Base-by-base conservation (phyloP, 1,139 yeast species). In the Suhomyces bribrorum region DNA sequence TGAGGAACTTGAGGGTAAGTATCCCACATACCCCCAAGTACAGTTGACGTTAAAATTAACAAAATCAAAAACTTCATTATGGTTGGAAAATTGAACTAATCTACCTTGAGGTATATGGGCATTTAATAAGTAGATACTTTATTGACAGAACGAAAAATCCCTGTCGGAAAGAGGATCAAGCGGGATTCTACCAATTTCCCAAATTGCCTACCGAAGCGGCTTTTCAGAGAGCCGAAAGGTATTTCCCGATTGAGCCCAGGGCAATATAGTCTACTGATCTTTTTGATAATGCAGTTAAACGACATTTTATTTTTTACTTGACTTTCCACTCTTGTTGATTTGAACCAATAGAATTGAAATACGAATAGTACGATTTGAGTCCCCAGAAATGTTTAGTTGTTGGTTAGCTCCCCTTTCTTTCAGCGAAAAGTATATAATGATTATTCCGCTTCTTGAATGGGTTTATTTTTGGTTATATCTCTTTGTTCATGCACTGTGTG, bases 1-100 rank as follows among this genome's bases (percentile, higher is more conserved):
- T 73, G 57, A 24, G 79, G 69, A 26, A 75, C 78, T 6, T 58
- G 49, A 13, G 80, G 80, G 53, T 70, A 75, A 12, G 77, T 70
- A 28, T 56, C 55, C 48, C 54, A 66, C 38, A 46, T 29, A 28
- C 31, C 34, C 1, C 38, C 43, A 2, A 31, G 11, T 6, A n/a
- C 12, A 9, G n/a, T n/a, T 9, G 31, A 16, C 5, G 13, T 29
- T 7, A 18, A 23, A 17, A 20, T 20, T 8, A n/a, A 20, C 11
- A 20, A 4, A 20, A 20, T n/a, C 11, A 20, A 20, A n/a, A 20
- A 20, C 23, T 20, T 20, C 23, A 20, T 20, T 4, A 3, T 20
- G 4, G 11, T 20, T 20, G 23, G 2, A 20, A 4, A 20, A 20
- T 4, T 20, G 23, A 20, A 20, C 6, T 20, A n/a, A 8, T 2